Percentiles rank a stretch among this genome's conserved stretches.
Conservation (phyloP, 305 asterid genomes). For the Euphrasia arctica region DNA sequence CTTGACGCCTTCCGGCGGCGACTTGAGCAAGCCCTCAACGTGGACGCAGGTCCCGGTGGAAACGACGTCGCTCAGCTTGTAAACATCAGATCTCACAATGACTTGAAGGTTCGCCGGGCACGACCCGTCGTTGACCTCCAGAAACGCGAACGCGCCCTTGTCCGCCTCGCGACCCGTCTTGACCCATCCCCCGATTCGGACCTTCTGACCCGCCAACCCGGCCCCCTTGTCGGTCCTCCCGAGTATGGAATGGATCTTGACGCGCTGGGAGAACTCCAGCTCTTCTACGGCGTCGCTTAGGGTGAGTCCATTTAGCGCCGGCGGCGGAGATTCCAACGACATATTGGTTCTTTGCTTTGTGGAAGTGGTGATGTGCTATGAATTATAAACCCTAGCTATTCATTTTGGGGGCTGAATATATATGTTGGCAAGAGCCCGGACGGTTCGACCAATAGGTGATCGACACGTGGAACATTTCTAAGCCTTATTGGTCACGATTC, state of each 20-base stretch:
- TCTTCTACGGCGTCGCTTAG: constrained; percentile 40
- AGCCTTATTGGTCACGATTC: neutral
- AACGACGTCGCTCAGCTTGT: constrained; percentile 62
- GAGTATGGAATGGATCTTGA: constrained; percentile 58
- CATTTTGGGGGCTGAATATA: neutral
- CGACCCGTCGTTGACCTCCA: constrained; percentile 89
- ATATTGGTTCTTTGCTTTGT: neutral
- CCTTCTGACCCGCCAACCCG: constrained; percentile 61
- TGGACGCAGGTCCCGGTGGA: constrained; percentile 82
- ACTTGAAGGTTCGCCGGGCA: constrained; percentile 81
- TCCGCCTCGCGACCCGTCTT: constrained; percentile 89
- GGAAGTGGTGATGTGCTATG: neutral
- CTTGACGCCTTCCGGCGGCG: constrained; percentile 74
- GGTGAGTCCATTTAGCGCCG: constrained; percentile 43
- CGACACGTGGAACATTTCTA: neutral
- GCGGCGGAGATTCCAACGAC: constrained; percentile 31
- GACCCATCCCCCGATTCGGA: constrained; percentile 87
- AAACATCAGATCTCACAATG: constrained; percentile 54
- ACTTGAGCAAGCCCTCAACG: constrained; percentile 64
- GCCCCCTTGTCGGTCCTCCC: constrained; percentile 72
- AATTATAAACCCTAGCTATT: neutral
- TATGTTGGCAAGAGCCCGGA: neutral
- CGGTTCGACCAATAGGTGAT: neutral
- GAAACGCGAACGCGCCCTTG: constrained; percentile 71
- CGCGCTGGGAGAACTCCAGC: constrained; percentile 80